Base-by-base conservation (phyloP, 2,329 filamentous ascomycete species). In the Lasiodiplodia sp. region DNA sequence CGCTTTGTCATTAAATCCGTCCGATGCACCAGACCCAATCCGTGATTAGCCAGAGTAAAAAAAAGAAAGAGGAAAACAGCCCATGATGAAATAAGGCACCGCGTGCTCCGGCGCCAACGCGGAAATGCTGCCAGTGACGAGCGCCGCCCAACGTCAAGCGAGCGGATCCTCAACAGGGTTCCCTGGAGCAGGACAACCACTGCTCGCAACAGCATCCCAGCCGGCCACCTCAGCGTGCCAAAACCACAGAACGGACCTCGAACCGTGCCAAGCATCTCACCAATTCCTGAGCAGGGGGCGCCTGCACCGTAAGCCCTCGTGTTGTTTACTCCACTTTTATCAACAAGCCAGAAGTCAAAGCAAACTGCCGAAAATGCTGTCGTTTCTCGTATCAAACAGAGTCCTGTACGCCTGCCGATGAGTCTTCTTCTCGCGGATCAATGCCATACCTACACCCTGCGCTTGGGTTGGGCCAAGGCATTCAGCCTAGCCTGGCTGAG, bases 381-480 rank as follows among this genome's bases (percentile, higher is more conserved):
- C 60, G 60, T 64, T 52, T 52, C 44, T 38, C 60, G 60, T 64
- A 40, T 38, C 60, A 31, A 64, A 38, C 31, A 25, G 52, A 52
- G 28, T 18, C 44, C n/a, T 52, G 28, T 18, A 64, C 47, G 47
- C 60, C 60, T 64, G 60, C 31, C 25, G 10, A 49, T 64, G 60
- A 16, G 40, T 51, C 18, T 57, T 57, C 37, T 38, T 31, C 18
- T 57, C 21, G 55, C 31, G 55, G 37, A 16, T 47, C 21, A 44
- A 16, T 38, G 11, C n/a, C 28, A 18, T 52, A 49, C 60, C 60
- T 64, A 64, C 11, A 34, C 66, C 18, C 66, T 71, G 40, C 77
- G 77, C 75, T 79, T 81, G 3, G 79, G 79, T 14, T 77, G 80
- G 25, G 79, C 77, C 14, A 81, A 72, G 66, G 79, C 77, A 47